Evolutionary conservation across 129 eudicot species (phyloP), one percentile per base, ranked within the genome.

Genomic region (Kitagawia praeruptora): DNA sequence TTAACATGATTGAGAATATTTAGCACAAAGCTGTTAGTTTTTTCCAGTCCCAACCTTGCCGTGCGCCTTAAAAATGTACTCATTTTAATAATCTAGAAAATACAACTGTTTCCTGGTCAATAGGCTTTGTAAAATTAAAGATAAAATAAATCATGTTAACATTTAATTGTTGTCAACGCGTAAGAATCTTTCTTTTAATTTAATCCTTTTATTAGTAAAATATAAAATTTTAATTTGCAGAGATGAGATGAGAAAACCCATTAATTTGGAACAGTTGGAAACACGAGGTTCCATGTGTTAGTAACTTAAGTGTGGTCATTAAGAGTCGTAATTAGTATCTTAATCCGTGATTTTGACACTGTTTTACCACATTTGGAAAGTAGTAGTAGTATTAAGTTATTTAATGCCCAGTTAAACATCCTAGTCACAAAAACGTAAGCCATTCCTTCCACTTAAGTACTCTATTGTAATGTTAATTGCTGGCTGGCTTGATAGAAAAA

Each of bases 51-150:
- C 8, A 27, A 39, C 51, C 49, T 42, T 73, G 76, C 76, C 76
- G 77, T 75, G 40, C 31, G 58, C 61, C 16, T 45, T 75, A 75
- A 75, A 51, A 75, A 4, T 46, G 25, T 45, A 12, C 73, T 46
- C 4, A 46, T n/a, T 75, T 12, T 8, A 75, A 75, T 5, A 75
- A 19, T 21, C 40, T 5, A 13, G 15, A 23, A 11, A 74, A 75
- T 75, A 75, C 77, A 75, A 75, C 77, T 75, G 77, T 75, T 9
- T 75, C 77, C 77, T 74, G 77, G 77, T 74, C 77, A 74, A 74
- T 6, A 46, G 77, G 77, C 61, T 74, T 67, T 67, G 41, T 31
- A 67, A 31, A 67, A 12, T 67, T 14, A 12, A 67, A n/a, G 23
- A 67, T 67, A 12, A 67, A 67, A 67, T 34, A 67, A 67, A 34